phyloP scores from a whole-genome alignment of 345 rosid species.

The Aethionema arabicum region DNA sequence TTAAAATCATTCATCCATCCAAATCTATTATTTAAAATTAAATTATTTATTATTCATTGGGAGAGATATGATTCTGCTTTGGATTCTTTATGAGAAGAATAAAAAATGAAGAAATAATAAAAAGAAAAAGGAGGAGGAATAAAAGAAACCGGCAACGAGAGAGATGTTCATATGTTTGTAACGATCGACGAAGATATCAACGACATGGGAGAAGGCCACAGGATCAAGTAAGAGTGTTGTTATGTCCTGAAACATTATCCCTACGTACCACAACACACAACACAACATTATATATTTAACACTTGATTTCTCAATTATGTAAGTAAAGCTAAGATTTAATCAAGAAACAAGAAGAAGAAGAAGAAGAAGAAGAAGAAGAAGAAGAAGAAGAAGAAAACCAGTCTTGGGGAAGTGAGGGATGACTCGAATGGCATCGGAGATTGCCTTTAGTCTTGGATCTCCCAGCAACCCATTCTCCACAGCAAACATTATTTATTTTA shows the following conservation, averaged over 20 bases:
- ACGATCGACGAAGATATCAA: constrained; percentile 93
- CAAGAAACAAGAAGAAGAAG: background rate
- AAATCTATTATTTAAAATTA: constrained; percentile 29
- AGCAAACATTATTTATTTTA: constrained; percentile 31
- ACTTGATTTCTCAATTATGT: no score
- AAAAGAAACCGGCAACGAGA: constrained; percentile 77
- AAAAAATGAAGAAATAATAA: background rate
- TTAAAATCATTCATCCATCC: constrained; percentile 23
- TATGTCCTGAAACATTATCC: constrained; percentile 97
- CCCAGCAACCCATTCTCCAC: constrained; percentile 41
- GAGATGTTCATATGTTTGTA: constrained; percentile 83
- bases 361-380: background rate
- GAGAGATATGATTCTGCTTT: constrained; percentile 18
- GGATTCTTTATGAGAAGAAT: constrained; percentile 18
- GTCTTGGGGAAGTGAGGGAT: constrained; percentile 42
- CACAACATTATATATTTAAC: no score
- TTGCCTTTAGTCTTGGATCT: constrained; percentile 37
- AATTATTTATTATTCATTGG: constrained; percentile 8
- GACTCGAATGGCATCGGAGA: constrained; percentile 43
- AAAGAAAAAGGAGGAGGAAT: constrained; percentile 5
- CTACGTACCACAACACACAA: constrained; percentile 51
- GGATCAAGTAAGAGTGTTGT: constrained; percentile 87
- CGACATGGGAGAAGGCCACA: constrained; percentile 77
- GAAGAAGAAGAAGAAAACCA: constrained; percentile 9
- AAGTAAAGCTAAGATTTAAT: background rate